These are phyloP conservation scores for Cubamyces lactineus DNA, from an alignment of 768 basidiomycete species.

Conservation along the genomic window DNA sequence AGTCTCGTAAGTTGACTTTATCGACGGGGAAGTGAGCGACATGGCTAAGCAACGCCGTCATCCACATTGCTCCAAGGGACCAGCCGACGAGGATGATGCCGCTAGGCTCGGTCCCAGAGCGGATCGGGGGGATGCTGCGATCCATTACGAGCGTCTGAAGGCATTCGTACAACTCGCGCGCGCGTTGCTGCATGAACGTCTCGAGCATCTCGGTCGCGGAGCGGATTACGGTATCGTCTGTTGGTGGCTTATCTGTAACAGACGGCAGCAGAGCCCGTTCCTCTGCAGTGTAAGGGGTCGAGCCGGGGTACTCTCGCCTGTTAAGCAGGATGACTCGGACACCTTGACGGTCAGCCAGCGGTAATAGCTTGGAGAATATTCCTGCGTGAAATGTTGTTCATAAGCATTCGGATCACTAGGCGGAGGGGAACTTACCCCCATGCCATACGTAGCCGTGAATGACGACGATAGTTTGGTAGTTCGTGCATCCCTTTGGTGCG, in stretches of 20 bases:
- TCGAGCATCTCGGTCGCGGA: constrained; percentile 3
- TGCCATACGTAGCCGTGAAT: constrained; percentile 14
- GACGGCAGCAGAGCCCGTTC: constrained; percentile 16
- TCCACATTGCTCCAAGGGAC: constrained; percentile 17
- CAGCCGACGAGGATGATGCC: constrained; percentile 20
- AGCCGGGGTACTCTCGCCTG: constrained; percentile 28
- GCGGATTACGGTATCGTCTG: background rate
- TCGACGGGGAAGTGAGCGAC: constrained; percentile 2
- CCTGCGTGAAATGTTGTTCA: background rate
- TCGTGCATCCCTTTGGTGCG: background rate
- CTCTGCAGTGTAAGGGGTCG: constrained; percentile 20
- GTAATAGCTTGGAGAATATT: constrained; percentile 11
- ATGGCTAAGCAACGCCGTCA: constrained; percentile 15
- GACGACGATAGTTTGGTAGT: constrained; percentile 5
- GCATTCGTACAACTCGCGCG: constrained; percentile 9
- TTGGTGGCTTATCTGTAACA: background rate
- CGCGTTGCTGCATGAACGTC: constrained; percentile 9
- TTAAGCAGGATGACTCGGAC: constrained; percentile 27
- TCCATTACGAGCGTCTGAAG: constrained; percentile 5
- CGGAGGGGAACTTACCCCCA: background rate
- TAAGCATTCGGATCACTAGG: background rate
- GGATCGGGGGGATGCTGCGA: background rate
- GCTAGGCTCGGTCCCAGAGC: background rate
- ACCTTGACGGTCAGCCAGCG: constrained; percentile 19
- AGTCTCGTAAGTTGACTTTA: background rate